Percentiles rank a stretch among this genome's conserved stretches.
These are phyloP conservation scores for Clavispora santaluciae DNA, from an alignment of 805 yeast genomes.

Conservation along the genomic window DNA sequence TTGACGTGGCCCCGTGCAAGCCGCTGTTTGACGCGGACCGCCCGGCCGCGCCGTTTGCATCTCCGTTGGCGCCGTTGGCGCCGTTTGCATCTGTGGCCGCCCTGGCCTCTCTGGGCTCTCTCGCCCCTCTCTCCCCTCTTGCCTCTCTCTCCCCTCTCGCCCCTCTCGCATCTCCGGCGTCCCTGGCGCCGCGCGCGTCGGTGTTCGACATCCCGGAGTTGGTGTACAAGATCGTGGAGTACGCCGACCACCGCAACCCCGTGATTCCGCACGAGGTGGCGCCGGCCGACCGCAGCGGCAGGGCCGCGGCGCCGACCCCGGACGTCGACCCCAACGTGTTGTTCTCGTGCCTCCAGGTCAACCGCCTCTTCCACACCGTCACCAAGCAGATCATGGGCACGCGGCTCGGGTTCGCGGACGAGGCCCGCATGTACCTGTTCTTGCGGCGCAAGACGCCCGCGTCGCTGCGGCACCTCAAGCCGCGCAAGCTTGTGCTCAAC, in stretches of 20 bases:
- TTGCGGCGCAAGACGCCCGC: conserved; percentile 3
- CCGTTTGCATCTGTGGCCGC: no score
- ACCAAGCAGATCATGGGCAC: conserved; percentile 52
- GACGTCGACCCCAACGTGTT: conserved; percentile 24
- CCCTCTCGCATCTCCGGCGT: conserved; percentile 1
- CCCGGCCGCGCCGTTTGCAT: not conserved
- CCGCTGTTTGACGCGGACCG: not conserved
- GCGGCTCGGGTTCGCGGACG: conserved; percentile 51
- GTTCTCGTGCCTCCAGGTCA: conserved; percentile 63
- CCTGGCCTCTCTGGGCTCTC: no score
- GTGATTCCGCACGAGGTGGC: conserved; percentile 57
- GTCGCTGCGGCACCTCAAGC: conserved; percentile 11
- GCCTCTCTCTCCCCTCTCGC: no score
- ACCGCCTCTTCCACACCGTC: conserved; percentile 56
- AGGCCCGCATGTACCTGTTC: conserved; percentile 40
- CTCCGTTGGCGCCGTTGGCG: no score
- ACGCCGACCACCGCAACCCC: conserved; percentile 50
- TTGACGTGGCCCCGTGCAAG: not conserved
- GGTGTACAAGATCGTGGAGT: conserved; percentile 51
- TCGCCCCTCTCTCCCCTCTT: no score
- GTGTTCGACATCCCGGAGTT: conserved; percentile 76
- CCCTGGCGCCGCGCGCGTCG: not conserved
- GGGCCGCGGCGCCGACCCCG: conserved; percentile 6
- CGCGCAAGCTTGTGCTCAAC: conserved; percentile 57
- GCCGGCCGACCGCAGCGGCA: conserved; percentile 26